Conservation (phyloP, 2,329 filamentous ascomycete genomes). For the Ceratocystis diversiconidia region DNA sequence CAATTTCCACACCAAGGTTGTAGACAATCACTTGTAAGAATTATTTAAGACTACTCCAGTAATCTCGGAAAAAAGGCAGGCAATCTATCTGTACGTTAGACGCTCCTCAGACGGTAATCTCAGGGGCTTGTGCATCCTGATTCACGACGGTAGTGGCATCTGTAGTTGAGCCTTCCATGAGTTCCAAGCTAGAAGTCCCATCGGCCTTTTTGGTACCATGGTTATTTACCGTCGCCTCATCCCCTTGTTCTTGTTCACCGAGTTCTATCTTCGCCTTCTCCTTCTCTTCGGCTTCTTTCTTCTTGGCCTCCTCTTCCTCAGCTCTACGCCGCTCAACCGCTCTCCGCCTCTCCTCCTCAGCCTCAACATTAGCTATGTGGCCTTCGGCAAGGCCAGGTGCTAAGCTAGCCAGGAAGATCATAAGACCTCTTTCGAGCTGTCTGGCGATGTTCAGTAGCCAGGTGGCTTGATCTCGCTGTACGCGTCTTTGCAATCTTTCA, state of each 20-base stretch:
- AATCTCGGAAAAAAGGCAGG: background rate
- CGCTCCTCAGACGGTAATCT: background rate
- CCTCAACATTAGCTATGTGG: conserved; percentile 46
- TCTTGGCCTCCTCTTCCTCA: conserved; percentile 22
- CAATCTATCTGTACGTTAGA: background rate
- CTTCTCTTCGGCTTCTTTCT: conserved; percentile 14
- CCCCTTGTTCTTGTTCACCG: background rate
- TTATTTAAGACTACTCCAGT: background rate
- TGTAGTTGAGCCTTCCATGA: background rate
- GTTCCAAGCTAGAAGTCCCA: background rate
- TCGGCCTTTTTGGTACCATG: background rate
- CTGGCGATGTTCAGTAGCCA: conserved; percentile 34
- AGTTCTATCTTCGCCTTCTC: background rate
- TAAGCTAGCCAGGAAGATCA: conserved; percentile 52
- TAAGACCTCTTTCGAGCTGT: conserved; percentile 39
- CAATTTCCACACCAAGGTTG: no score
- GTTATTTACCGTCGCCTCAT: background rate
- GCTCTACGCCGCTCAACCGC: conserved; percentile 26
- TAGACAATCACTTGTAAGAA: no score
- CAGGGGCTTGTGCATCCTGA: background rate
- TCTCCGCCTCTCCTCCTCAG: conserved; percentile 34
- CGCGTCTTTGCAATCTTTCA: conserved; percentile 38
- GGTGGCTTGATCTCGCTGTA: conserved; percentile 31
- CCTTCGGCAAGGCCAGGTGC: conserved; percentile 51
- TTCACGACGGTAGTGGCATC: conserved; percentile 3